Conservation (phyloP, 192 early-diverging fungal species). For the Coemansia sp. region DNA sequence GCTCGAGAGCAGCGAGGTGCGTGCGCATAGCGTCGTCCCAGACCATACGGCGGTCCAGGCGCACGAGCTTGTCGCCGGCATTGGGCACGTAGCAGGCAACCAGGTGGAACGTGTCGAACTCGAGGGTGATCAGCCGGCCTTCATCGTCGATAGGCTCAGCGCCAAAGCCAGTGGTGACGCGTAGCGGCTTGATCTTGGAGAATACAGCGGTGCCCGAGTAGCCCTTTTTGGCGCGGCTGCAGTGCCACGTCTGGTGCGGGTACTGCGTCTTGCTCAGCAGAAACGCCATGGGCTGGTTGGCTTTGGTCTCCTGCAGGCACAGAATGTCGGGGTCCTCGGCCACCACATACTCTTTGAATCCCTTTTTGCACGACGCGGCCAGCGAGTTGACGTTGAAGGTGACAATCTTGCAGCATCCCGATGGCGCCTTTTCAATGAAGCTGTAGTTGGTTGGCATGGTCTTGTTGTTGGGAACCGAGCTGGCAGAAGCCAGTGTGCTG, state of each 20-base stretch:
- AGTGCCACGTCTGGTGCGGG: slow-evolving; percentile 69
- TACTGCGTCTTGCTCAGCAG: slow-evolving; percentile 61
- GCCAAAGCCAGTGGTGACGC: slow-evolving; percentile 60
- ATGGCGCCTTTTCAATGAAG: slow-evolving; percentile 54
- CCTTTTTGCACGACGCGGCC: slow-evolving; percentile 73
- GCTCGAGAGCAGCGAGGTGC: slow-evolving; percentile 65
- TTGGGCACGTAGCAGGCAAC: slow-evolving; percentile 80
- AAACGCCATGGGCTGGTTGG: slow-evolving; percentile 63
- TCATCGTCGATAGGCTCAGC: slow-evolving; percentile 55
- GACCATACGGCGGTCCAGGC: slow-evolving; percentile 61
- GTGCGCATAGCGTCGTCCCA: slow-evolving; percentile 65
- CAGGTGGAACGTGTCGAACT: slow-evolving; percentile 64
- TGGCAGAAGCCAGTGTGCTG: background rate
- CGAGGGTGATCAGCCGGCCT: slow-evolving; percentile 70
- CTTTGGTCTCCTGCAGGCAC: slow-evolving; percentile 83
- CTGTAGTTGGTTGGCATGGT: slow-evolving; percentile 60
- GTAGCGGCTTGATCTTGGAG: slow-evolving; percentile 71
- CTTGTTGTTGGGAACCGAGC: slow-evolving; percentile 56
- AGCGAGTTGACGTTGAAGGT: slow-evolving; percentile 81
- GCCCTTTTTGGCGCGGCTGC: slow-evolving; percentile 67
- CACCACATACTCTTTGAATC: slow-evolving; percentile 67
- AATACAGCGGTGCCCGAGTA: slow-evolving; percentile 76
- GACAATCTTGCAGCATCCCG: slow-evolving; percentile 60
- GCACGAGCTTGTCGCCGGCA: slow-evolving; percentile 68
- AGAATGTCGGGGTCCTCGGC: slow-evolving; percentile 80